A percentile compares a stretch with the other conserved stretches of the same genome.
These are phyloP conservation scores for Nyssa sinensis DNA, from an alignment of 148 eudicot genomes.

Conservation along the genomic window DNA sequence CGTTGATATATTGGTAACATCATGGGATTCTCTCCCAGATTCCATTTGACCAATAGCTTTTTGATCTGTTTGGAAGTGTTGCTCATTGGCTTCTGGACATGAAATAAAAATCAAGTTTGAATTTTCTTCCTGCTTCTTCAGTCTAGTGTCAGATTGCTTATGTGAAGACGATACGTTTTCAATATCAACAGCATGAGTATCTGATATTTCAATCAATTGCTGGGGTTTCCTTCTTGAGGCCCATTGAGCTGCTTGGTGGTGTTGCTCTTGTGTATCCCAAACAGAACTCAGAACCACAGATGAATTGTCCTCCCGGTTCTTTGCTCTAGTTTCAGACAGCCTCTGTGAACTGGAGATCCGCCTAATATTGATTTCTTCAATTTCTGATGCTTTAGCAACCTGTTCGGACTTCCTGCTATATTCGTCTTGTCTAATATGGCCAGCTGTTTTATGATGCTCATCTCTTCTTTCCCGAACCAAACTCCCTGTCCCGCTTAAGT, in stretches of 20 bases:
- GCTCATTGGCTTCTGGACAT: constrained; percentile 22
- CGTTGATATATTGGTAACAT: constrained; percentile 21
- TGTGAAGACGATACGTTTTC: constrained; percentile 26
- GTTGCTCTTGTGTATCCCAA: constrained; percentile 25
- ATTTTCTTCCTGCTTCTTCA: constrained; percentile 29
- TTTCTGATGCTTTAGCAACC: constrained; percentile 26
- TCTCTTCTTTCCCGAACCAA: constrained; percentile 33
- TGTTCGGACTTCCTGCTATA: constrained; percentile 26
- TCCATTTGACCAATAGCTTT: constrained; percentile 24
- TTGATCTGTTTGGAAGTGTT: constrained; percentile 13
- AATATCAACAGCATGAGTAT: constrained; percentile 17
- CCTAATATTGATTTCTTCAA: constrained; percentile 23
- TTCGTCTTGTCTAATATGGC: constrained; percentile 25
- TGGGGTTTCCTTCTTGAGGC: constrained; percentile 27
- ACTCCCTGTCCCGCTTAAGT: constrained; percentile 17
- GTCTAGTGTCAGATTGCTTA: constrained; percentile 31
- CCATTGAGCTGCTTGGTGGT: constrained; percentile 27
- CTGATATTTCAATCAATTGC: constrained; percentile 24
- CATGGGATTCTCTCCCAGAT: constrained; percentile 28
- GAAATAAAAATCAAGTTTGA: constrained; percentile 25
- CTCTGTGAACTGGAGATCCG: constrained; percentile 23
- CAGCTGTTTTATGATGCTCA: constrained; percentile 37
- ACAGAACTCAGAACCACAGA: constrained; percentile 21
- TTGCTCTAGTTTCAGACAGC: constrained; percentile 35
- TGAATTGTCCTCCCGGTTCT: constrained; percentile 33